Conservation (phyloP, 2,329 filamentous ascomycete species). For the Lachnellula suecica region DNA sequence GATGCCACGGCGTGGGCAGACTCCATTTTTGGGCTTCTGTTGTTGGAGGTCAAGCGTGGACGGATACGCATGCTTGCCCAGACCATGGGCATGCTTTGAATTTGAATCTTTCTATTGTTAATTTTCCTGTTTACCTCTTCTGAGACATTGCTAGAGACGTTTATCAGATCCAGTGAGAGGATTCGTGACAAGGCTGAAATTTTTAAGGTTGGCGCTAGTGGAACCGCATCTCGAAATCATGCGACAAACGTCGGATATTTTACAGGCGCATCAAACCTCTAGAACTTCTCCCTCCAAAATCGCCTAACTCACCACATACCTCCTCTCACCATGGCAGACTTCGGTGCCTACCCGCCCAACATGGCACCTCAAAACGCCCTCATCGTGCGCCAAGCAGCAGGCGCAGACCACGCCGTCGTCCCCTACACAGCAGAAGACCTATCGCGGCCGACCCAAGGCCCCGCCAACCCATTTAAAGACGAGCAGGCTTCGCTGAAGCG, state of each 20-base stretch:
- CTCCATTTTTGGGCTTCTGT: conserved; percentile 18
- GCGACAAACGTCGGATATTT: not conserved
- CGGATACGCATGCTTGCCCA: conserved; percentile 26
- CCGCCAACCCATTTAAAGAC: conserved; percentile 73
- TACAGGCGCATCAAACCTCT: not conserved
- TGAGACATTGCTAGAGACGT: too few relatives aligned
- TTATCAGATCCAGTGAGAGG: not conserved
- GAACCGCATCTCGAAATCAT: not conserved
- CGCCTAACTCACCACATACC: not conserved
- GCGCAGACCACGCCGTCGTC: conserved; percentile 59
- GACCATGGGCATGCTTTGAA: conserved; percentile 20
- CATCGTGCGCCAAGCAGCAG: conserved; percentile 54
- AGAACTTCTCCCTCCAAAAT: not conserved
- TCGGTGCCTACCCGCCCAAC: conserved; percentile 64
- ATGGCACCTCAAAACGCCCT: conserved; percentile 65
- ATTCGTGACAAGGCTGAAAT: too few relatives aligned
- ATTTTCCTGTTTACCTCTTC: not conserved
- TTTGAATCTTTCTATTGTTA: conserved; percentile 10
- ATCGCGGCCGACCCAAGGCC: conserved; percentile 63
- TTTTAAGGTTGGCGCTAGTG: conserved; percentile 5
- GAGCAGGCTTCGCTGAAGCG: conserved; percentile 63
- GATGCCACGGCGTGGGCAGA: conserved; percentile 13
- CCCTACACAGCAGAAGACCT: conserved; percentile 73
- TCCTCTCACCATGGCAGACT: conserved; percentile 52
- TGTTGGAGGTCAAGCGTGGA: conserved; percentile 21